Percentiles rank a stretch among this genome's conserved stretches.
These are phyloP conservation scores for Aegilops sharonensis DNA, from an alignment of 176 grass and related monocot genomes.

Conservation along the genomic window DNA sequence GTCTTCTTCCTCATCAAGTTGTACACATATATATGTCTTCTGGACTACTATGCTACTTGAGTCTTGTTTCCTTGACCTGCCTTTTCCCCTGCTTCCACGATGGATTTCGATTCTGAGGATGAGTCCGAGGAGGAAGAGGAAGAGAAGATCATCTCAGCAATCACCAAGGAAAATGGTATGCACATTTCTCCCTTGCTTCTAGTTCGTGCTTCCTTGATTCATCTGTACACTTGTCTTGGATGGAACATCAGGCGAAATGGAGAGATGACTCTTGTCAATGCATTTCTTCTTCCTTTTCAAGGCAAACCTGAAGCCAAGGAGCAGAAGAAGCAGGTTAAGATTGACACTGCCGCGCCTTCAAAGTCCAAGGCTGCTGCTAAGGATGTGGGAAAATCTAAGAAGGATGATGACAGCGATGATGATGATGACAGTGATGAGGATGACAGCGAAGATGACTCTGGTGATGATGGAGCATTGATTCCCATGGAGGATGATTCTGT, in stretches of 20 bases:
- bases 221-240: neutral
- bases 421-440: conserved; percentile 48
- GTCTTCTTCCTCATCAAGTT: no score
- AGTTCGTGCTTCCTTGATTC: neutral
- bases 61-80: conserved; percentile 35
- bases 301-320: conserved; percentile 48
- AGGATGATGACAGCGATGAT: conserved; percentile 23
- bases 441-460: conserved; percentile 25
- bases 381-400: no score
- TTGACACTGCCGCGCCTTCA: conserved; percentile 10
- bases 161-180: conserved; percentile 36
- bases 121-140: conserved; percentile 4
- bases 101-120: conserved; percentile 41
- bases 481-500: conserved; percentile 30
- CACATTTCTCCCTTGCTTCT: neutral
- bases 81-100: neutral
- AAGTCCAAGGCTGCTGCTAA: conserved; percentile 28
- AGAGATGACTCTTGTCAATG: neutral
- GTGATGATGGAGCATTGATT: no score
- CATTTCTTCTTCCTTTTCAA: neutral
- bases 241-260: neutral
- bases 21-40: neutral
- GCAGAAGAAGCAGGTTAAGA: conserved; percentile 34
- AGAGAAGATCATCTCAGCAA: neutral
- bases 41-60: no score